Evolutionary conservation across 2,329 filamentous ascomycete genomes (phyloP), one percentile per base, ranked within the genome.

Genomic region (Atkinsonella hypoxylon): DNA sequence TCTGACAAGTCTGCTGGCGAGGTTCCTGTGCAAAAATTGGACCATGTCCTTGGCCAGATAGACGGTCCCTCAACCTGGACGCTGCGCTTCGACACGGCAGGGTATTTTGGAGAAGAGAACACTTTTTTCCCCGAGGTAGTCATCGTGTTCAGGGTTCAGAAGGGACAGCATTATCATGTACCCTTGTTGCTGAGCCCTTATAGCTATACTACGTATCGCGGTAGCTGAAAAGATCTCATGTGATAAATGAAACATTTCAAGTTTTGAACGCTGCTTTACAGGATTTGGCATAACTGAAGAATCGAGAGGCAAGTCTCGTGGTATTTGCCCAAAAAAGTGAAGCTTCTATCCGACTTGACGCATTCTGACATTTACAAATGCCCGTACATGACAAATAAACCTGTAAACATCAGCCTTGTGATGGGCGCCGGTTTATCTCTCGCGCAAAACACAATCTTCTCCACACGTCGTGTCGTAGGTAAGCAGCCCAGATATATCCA

Each of bases 171-270:
- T 62, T 91, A 87, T 62, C 87, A 93, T 70, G 85, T 93, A 3
- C 87, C 87, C 43, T 67, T 93, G 62, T 63, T 93, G 64, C 65
- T 91, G 68, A 82, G 83, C 56, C 87, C 87, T 31, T 90, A 83
- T 69, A 85, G 83, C 63, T 93, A 89, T 69, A 86, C 84, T 40
- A 91, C 87, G 10, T 93, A 93, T 67, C 73, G 87, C 45, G 87
- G 87, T 15, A 87, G 83, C 64, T 89, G 70, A 71, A 58, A 3
- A 20, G 11, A 45, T 22, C 42, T 30, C 26, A 26, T 26, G 26
- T 2, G 26, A 26, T 26, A 7, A 26, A 26, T 26, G 26, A 6
- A 5, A n/a, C n/a, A n/a, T n/a, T n/a, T n/a, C n/a, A n/a, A 26
- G 26, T 4, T 26, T 22, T 26, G 8, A 8, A 8, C 26, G 26